phyloP scores from a whole-genome alignment of 768 basidiomycete species.

The Sporobolomyces pararoseus region DNA sequence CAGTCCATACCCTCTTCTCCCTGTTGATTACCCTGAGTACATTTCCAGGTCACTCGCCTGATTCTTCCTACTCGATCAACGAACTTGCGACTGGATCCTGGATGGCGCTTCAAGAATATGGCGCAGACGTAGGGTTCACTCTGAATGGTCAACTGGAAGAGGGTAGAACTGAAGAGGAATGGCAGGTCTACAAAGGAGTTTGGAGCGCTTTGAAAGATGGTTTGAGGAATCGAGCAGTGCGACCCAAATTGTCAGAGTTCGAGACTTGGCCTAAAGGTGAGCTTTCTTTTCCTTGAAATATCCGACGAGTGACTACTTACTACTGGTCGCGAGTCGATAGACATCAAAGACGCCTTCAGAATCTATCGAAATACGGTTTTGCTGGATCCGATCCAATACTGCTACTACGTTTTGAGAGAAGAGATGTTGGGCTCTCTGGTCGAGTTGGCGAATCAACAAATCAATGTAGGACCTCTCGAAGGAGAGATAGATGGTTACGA shows the following conservation, averaged over 20 bases:
- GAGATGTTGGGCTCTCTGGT: constrained; percentile 49
- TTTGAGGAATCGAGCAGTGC: constrained; percentile 24
- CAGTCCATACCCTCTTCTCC: constrained; percentile 27
- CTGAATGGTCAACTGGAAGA: constrained; percentile 16
- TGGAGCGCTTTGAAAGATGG: constrained; percentile 36
- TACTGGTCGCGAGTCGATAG: background rate
- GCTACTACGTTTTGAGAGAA: constrained; percentile 51
- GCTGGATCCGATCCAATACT: constrained; percentile 42
- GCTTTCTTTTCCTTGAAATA: background rate
- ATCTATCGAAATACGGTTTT: constrained; percentile 36
- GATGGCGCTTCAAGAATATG: constrained; percentile 43
- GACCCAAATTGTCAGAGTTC: constrained; percentile 28
- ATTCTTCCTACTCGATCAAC: constrained; percentile 30
- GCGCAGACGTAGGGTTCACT: constrained; percentile 39
- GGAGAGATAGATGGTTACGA: constrained; percentile 35
- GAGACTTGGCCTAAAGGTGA: constrained; percentile 41
- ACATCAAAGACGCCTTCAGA: constrained; percentile 39
- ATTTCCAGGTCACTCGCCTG: constrained; percentile 38
- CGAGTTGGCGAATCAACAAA: constrained; percentile 38
- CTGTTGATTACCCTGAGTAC: constrained; percentile 36
- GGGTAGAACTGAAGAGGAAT: constrained; percentile 18
- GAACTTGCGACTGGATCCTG: constrained; percentile 35
- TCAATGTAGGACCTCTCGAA: constrained; percentile 32
- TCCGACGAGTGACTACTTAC: background rate
- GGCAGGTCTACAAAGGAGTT: constrained; percentile 31